phyloP scores from a whole-genome alignment of 2,329 filamentous ascomycete genomes.

The Ophiosphaerella herpotricha region DNA sequence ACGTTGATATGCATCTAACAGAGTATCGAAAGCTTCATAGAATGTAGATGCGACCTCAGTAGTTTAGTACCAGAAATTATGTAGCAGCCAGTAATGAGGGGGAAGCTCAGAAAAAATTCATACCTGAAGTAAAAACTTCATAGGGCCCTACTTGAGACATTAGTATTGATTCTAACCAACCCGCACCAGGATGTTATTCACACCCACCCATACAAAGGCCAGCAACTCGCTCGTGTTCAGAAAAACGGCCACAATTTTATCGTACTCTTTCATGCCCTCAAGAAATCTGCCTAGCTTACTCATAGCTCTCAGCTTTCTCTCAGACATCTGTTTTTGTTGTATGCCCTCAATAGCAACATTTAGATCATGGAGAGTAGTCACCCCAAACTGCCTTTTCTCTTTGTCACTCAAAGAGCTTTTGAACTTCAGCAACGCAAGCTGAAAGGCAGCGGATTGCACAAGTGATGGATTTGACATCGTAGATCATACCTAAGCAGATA shows the following conservation, averaged over 20 bases:
- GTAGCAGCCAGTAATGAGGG: no score
- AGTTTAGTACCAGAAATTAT: background rate
- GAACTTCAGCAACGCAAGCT: slow-evolving; percentile 11
- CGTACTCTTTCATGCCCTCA: slow-evolving; percentile 4
- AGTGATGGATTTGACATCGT: background rate
- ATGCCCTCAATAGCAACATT: slow-evolving; percentile 20
- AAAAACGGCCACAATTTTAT: slow-evolving; percentile 37
- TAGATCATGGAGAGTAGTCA: slow-evolving; percentile 24
- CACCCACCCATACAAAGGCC: slow-evolving; percentile 26
- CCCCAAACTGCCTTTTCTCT: slow-evolving; percentile 10
- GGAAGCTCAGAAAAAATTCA: background rate
- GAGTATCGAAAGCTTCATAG: slow-evolving; percentile 7
- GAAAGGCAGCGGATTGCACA: background rate
- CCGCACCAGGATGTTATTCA: background rate
- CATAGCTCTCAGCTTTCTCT: slow-evolving; percentile 31
- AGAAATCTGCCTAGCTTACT: slow-evolving; percentile 5
- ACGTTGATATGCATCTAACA: slow-evolving; percentile 17
- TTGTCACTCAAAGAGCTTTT: slow-evolving; percentile 5
- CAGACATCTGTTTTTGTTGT: slow-evolving; percentile 33
- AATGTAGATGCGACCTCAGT: slow-evolving; percentile 1
- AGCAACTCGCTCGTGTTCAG: slow-evolving; percentile 29
- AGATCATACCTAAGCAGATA: no score
- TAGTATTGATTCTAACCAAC: background rate
- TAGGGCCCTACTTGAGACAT: slow-evolving; percentile 7
- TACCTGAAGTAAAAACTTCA: slow-evolving; percentile 14